Evolutionary conservation across 2,329 filamentous ascomycete genomes (phyloP).

Genomic region (Grosmannia penicillata): DNA sequence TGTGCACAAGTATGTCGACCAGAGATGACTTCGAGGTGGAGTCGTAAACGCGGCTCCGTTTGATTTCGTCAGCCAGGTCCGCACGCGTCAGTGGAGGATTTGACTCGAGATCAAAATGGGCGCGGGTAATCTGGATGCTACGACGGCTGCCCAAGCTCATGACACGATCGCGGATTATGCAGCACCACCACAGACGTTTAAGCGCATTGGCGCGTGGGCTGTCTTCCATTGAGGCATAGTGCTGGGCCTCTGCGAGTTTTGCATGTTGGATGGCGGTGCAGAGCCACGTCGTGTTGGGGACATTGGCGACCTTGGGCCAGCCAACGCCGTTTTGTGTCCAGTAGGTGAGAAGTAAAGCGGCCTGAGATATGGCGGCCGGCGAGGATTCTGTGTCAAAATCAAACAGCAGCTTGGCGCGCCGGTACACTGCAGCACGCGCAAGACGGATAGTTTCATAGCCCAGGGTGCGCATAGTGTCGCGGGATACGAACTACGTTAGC

Average conservation of each 20-base stretch:
- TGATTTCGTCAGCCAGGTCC: conserved; percentile 30
- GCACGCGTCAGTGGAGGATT: conserved; percentile 16
- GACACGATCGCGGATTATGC: conserved; percentile 35
- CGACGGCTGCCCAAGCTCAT: conserved; percentile 33
- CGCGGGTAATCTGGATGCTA: conserved; percentile 31
- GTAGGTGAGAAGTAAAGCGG: conserved; percentile 26
- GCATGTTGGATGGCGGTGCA: conserved; percentile 11
- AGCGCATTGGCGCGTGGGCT: conserved; percentile 18
- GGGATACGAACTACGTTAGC: conserved; percentile 8
- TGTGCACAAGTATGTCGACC: conserved; percentile 7
- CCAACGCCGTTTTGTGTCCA: conserved; percentile 18
- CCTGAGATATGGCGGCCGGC: conserved; percentile 23
- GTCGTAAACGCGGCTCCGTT: conserved; percentile 11
- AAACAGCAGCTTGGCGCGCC: conserved; percentile 18
- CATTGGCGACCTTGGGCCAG: conserved; percentile 3
- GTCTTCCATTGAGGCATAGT: conserved; percentile 7
- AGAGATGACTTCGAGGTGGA: conserved; percentile 10
- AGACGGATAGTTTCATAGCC: conserved; percentile 8
- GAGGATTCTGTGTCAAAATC: conserved; percentile 29
- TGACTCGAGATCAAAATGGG: conserved; percentile 27
- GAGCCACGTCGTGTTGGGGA: conserved; percentile 11
- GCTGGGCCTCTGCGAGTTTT: conserved; percentile 10
- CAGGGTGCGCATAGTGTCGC: conserved; percentile 7
- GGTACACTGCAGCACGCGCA: conserved; percentile 8
- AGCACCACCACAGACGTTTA: conserved; percentile 41